phyloP scores from a whole-genome alignment of 1,284 basidiomycete genomes.

The Tausonia pullulans region DNA sequence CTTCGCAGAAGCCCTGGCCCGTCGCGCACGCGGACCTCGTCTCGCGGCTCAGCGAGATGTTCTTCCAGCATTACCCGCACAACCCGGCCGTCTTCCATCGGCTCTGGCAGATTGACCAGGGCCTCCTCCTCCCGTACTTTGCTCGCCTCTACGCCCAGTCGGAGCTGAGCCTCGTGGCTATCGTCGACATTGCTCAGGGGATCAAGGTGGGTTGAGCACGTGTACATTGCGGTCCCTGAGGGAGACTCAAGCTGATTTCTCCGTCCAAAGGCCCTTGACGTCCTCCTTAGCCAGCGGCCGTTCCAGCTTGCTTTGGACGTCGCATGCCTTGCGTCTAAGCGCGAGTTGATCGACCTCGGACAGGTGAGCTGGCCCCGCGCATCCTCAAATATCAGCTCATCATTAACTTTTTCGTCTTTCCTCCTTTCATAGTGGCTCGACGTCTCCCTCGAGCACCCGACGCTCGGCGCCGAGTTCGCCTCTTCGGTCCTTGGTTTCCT shows the following conservation, averaged over 20 bases:
- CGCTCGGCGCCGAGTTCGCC: constrained; percentile 72
- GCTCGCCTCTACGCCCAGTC: constrained; percentile 85
- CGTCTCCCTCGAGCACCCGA: constrained; percentile 55
- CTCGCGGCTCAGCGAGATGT: constrained; percentile 75
- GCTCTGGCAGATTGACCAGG: constrained; percentile 80
- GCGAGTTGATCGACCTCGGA: constrained; percentile 90
- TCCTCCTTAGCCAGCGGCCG: constrained; percentile 73
- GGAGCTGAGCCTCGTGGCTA: constrained; percentile 83
- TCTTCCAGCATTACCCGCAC: constrained; percentile 83
- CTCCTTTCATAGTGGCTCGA: constrained; percentile 56
- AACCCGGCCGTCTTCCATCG: constrained; percentile 94
- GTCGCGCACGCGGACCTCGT: constrained; percentile 76
- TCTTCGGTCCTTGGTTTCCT: constrained; percentile 76
- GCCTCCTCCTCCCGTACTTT: constrained; percentile 75
- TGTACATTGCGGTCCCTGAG: background rate
- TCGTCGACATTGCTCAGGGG: constrained; percentile 90
- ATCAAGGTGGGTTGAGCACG: constrained; percentile 53
- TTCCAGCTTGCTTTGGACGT: constrained; percentile 84
- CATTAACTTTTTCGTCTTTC: background rate
- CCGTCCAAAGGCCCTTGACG: constrained; percentile 67
- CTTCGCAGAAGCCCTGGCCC: constrained; percentile 69
- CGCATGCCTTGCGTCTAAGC: constrained; percentile 79
- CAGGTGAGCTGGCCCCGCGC: constrained; percentile 35
- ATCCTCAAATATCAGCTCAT: too few relatives aligned
- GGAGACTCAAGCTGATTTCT: constrained; percentile 13